phyloP scores from a whole-genome alignment of 2,329 filamentous ascomycete genomes.

The Epicoccum nigrum region DNA sequence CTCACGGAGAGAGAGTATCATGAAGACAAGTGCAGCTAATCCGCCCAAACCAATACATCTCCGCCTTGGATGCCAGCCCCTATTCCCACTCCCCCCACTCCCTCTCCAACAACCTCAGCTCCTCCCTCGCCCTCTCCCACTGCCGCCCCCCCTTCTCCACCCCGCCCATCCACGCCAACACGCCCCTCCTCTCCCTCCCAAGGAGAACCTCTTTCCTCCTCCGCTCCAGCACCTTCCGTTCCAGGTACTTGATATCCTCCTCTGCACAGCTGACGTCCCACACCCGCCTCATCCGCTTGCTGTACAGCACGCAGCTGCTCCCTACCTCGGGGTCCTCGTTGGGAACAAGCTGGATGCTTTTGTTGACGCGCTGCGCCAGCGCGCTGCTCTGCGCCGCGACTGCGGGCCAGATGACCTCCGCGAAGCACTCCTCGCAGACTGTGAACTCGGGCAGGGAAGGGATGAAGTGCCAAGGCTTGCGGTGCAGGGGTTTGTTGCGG shows the following conservation, averaged over 20 bases:
- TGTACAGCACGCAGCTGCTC: conserved; percentile 78
- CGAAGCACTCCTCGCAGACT: conserved; percentile 86
- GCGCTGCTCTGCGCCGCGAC: conserved; percentile 54
- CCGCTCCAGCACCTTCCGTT: conserved; percentile 63
- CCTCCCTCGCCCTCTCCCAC: conserved; percentile 34
- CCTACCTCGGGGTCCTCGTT: conserved; percentile 50
- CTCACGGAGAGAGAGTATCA: no score
- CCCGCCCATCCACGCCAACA: conserved; percentile 31
- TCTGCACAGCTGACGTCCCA: conserved; percentile 71
- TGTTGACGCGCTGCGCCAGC: conserved; percentile 51
- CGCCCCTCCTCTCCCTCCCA: conserved; percentile 51
- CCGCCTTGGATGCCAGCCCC: no score
- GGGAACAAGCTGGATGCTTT: conserved; percentile 63
- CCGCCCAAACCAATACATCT: no score
- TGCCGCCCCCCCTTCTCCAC: conserved; percentile 31
- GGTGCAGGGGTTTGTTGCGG: conserved; percentile 66
- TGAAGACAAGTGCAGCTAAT: no score
- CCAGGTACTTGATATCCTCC: conserved; percentile 71
- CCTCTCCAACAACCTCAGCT: conserved; percentile 31
- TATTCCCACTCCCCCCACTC: conserved; percentile 44
- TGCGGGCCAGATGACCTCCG: conserved; percentile 76
- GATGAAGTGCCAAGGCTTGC: conserved; percentile 78
- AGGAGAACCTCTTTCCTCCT: conserved; percentile 45
- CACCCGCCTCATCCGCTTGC: conserved; percentile 74
- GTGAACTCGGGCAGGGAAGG: conserved; percentile 76